phyloP scores from a whole-genome alignment of 2,329 filamentous ascomycete species.

The Fusarium humuli region DNA sequence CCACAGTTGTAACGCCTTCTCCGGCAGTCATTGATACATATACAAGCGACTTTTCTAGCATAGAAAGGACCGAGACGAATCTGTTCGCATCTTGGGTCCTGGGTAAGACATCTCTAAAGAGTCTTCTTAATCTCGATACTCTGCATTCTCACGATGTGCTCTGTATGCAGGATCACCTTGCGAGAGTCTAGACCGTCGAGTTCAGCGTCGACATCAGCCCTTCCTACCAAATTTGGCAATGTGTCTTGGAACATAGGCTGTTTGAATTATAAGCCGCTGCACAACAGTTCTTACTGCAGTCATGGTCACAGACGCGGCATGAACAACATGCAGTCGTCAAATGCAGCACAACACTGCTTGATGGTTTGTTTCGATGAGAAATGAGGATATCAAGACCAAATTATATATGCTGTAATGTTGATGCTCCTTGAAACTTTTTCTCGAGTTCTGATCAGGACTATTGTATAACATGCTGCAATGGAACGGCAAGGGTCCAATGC shows the following conservation, averaged over 20 bases:
- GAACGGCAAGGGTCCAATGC: constrained; percentile 25
- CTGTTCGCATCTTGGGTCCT: background rate
- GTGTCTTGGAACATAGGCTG: constrained; percentile 27
- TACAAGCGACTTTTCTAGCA: background rate
- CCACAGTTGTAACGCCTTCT: constrained; percentile 14
- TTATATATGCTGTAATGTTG: background rate
- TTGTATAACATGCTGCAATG: constrained; percentile 10
- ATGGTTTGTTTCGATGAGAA: background rate
- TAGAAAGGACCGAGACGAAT: background rate
- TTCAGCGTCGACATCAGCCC: constrained; percentile 37
- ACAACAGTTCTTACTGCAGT: constrained; percentile 35
- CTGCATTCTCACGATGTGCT: constrained; percentile 17
- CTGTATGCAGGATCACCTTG: constrained; percentile 9
- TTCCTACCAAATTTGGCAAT: constrained; percentile 37
- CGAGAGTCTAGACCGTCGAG: constrained; percentile 40
- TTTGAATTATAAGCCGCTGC: constrained; percentile 38
- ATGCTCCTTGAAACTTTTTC: background rate
- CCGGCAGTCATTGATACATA: background rate
- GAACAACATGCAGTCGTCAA: constrained; percentile 23
- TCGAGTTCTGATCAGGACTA: background rate
- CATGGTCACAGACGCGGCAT: constrained; percentile 37
- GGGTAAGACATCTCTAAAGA: background rate
- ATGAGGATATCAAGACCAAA: background rate
- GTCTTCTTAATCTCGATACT: constrained; percentile 10
- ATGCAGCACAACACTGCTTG: background rate